These are phyloP conservation scores for Acorus calamus DNA, from an alignment of 106 monocot genomes.

Conservation along the genomic window DNA sequence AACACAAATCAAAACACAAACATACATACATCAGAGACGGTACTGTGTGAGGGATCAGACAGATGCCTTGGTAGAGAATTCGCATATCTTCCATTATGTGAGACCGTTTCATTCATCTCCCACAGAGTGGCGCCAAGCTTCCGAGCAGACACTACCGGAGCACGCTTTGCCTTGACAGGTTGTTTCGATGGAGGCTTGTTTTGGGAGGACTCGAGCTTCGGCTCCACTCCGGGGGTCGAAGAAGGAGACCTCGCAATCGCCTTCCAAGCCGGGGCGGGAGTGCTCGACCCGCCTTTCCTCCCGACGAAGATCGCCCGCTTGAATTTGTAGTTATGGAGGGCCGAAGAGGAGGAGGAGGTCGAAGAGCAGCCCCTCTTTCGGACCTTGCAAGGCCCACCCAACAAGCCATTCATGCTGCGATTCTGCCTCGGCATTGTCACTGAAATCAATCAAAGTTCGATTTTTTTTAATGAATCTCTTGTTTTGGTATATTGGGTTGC, in stretches of 20 bases:
- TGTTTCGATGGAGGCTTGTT: background rate
- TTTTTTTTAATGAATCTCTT: too few relatives aligned
- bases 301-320: conserved; percentile 28
- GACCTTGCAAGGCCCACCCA: conserved; percentile 20
- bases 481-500: too few relatives aligned
- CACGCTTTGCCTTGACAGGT: conserved; percentile 5
- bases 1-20: too few relatives aligned
- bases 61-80: conserved; percentile 11
- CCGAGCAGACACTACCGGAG: conserved; percentile 33
- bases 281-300: conserved; percentile 17
- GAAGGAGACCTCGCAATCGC: conserved; percentile 26
- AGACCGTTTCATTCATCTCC: conserved; percentile 29
- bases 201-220: conserved; percentile 12
- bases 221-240: conserved; percentile 1
- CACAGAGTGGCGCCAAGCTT: conserved; percentile 54
- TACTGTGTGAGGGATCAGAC: conserved; percentile 38
- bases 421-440: conserved; percentile 29
- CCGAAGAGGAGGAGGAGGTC: conserved; percentile 25
- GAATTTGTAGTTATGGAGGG: conserved; percentile 24
- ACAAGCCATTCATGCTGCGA: background rate
- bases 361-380: conserved; percentile 28
- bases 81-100: conserved; percentile 8
- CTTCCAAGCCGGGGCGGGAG: conserved; percentile 26
- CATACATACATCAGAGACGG: conserved; percentile 33
- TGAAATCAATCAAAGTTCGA: too few relatives aligned